Base-by-base conservation (phyloP, 129 eudicot species). In the Glebionis coronaria region DNA sequence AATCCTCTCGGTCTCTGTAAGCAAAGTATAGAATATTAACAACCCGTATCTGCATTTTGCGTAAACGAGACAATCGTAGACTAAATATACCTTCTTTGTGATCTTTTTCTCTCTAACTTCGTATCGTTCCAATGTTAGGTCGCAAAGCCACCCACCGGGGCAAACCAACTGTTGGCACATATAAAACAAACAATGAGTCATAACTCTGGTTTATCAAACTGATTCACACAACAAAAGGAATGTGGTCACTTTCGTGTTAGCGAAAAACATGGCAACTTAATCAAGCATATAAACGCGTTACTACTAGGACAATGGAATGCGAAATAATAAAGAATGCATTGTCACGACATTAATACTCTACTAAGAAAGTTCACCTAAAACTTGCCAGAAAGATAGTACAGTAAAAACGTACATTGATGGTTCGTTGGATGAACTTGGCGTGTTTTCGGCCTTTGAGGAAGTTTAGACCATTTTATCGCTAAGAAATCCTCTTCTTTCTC, bases 391-490 rank as follows among this genome's bases (percentile, higher is more conserved):
- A 19, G 63, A 14, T 5, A 21, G 11, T 72, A 19, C 15, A 1
- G 42, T n/a, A n/a, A 35, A 8, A 35, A 35, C 78, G 77, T 61
- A 93, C 98, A 72, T 93, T 88, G 73, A 93, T 79, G 44, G 96
- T 88, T 20, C 96, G 95, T 73, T 93, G 98, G 81, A 93, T 74
- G 55, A 86, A 76, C 78, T 93, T 93, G 18, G 98, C 96, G 19
- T 96, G 70, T 77, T 93, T 93, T 93, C 19, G 98, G 98, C 65
- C 98, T 86, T 58, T 88, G 98, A 29, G 98, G 98, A 13, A 86
- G 90, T 77, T 93, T 93, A 21, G 96, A 89, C 4, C 98, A 96
- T 78, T 88, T 93, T 54, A 93, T 76, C 18, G 89, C 90, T 78
- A 86, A 16, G 50, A 88, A 93, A 75, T 93, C 98, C 77, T 93